Percentiles rank a stretch among this genome's conserved stretches.
phyloP scores from a whole-genome alignment of 805 yeast species.

The Metschnikowia koreensis region DNA sequence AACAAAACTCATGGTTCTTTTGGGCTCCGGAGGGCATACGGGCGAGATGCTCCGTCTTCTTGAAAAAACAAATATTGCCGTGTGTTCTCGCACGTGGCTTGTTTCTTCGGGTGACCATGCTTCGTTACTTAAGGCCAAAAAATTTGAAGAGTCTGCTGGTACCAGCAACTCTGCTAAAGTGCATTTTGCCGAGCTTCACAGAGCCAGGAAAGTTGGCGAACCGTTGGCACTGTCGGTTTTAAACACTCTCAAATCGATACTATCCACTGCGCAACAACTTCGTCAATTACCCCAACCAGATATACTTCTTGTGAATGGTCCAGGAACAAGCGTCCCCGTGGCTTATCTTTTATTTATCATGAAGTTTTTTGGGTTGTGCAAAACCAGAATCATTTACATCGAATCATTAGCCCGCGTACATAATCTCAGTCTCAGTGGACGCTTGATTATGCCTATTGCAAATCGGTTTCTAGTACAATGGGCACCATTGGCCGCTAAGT shows the following conservation, averaged over 20 bases:
- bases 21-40: slow-evolving; percentile 97
- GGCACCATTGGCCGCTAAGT: slow-evolving; percentile 55
- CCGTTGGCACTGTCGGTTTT: slow-evolving; percentile 43
- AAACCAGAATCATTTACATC: slow-evolving; percentile 67
- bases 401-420: slow-evolving; percentile 86
- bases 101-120: slow-evolving; percentile 52
- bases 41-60: slow-evolving; percentile 89
- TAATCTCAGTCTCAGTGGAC: slow-evolving; percentile 73
- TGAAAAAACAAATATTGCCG: slow-evolving; percentile 30
- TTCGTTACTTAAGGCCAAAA: slow-evolving; percentile 41
- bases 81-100: slow-evolving; percentile 37
- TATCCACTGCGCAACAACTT: slow-evolving; percentile 27
- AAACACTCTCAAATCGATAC: slow-evolving; percentile 43
- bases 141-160: slow-evolving; percentile 28
- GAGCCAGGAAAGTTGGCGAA: slow-evolving; percentile 67
- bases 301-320: slow-evolving; percentile 67
- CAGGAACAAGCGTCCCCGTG: slow-evolving; percentile 75
- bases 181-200: slow-evolving; percentile 35
- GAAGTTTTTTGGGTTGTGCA: slow-evolving; percentile 45
- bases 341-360: slow-evolving; percentile 55
- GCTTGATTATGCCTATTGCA: slow-evolving; percentile 63
- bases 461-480: slow-evolving; percentile 90
- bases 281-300: slow-evolving; percentile 35
- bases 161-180: slow-evolving; percentile 8
- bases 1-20: slow-evolving; percentile 48